Evolutionary conservation across 169 alveolate species (phyloP).

Genomic region (Plasmodium fragile): DNA sequence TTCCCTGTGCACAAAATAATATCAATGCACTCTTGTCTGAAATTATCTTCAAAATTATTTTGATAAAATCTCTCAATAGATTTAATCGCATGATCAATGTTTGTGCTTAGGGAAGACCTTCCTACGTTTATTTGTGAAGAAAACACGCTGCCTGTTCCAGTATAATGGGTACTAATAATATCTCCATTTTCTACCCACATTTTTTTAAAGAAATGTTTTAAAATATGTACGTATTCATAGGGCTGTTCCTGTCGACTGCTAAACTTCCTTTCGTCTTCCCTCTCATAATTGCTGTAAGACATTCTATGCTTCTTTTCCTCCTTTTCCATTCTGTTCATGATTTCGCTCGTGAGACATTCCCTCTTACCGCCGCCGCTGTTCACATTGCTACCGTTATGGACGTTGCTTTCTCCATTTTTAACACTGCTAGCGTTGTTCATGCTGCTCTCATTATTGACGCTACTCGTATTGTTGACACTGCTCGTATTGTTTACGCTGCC

Average conservation of each 20-base stretch:
- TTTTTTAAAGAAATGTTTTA: slow-evolving; percentile 86
- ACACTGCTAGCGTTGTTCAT: neutral
- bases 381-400: neutral
- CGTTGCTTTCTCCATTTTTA: neutral
- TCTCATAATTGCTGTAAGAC: slow-evolving; percentile 4
- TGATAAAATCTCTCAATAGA: slow-evolving; percentile 90
- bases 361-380: neutral
- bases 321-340: slow-evolving; percentile 5
- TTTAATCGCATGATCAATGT: slow-evolving; percentile 89
- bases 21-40: slow-evolving; percentile 91
- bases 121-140: slow-evolving; percentile 94
- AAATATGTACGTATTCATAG: slow-evolving; percentile 54
- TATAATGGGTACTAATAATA: slow-evolving; percentile 90
- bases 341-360: neutral
- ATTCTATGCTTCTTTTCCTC: slow-evolving; percentile 17
- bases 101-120: slow-evolving; percentile 89
- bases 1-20: slow-evolving; percentile 84
- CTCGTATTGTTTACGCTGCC: neutral
- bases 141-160: slow-evolving; percentile 96
- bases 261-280: neutral
- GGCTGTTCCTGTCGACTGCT: slow-evolving; percentile 20
- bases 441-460: neutral
- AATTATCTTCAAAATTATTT: slow-evolving; percentile 90
- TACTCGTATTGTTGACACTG: neutral
- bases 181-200: slow-evolving; percentile 97